Evolutionary conservation across 1,284 basidiomycete species (phyloP).

Genomic region (Trichosporon ovoides): DNA sequence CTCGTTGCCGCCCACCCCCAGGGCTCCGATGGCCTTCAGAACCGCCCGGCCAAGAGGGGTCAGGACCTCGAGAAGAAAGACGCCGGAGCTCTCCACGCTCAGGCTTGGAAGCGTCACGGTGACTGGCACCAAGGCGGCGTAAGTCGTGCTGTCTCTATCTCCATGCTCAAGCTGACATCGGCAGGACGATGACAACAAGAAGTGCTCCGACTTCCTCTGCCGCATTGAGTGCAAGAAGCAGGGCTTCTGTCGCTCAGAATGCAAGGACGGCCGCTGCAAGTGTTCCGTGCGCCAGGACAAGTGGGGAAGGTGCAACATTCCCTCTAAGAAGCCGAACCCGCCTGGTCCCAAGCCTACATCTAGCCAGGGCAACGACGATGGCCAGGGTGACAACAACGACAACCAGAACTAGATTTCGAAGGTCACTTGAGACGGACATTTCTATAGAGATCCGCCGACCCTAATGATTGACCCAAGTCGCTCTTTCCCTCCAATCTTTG

Average conservation of each 20-base stretch:
- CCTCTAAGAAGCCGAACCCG: background rate
- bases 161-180: background rate
- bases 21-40: background rate
- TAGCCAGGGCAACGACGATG: background rate
- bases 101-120: conserved; percentile 1
- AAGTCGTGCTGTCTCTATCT: background rate
- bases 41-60: background rate
- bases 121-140: background rate
- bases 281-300: background rate
- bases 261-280: background rate
- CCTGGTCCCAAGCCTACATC: background rate
- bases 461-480: background rate
- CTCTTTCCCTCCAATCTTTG: too few relatives aligned
- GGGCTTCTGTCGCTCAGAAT: conserved; percentile 2
- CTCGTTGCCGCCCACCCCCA: background rate
- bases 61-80: conserved; percentile 3
- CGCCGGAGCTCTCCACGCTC: background rate
- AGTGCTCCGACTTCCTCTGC: conserved; percentile 3
- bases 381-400: too few relatives aligned
- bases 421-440: background rate
- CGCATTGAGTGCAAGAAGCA: background rate
- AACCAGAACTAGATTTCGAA: background rate
- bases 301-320: background rate
- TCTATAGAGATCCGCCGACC: too few relatives aligned
- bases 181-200: background rate